Evolutionary conservation across 2,329 filamentous ascomycete genomes (phyloP).

Genomic region (Hypoxylon rubiginosum): DNA sequence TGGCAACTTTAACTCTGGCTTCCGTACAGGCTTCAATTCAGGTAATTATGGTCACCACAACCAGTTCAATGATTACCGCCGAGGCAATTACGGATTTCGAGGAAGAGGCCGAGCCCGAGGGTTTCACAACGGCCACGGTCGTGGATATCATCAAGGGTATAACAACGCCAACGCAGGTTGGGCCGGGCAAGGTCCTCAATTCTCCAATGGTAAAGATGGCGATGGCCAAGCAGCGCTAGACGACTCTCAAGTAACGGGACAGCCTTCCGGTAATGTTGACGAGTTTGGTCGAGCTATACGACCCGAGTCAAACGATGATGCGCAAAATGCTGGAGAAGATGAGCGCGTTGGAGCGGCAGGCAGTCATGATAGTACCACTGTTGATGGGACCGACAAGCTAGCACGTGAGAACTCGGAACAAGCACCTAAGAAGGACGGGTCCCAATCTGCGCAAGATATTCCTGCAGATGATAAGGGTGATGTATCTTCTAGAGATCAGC

Average conservation of each 20-base stretch:
- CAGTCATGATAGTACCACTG: constrained; percentile 41
- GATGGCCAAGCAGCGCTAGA: constrained; percentile 42
- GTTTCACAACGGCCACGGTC: constrained; percentile 66
- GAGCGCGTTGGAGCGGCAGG: constrained; percentile 41
- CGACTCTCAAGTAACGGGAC: constrained; percentile 42
- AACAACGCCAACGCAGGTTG: constrained; percentile 48
- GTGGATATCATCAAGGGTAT: constrained; percentile 67
- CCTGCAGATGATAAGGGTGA: constrained; percentile 51
- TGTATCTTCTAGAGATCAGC: constrained; percentile 52
- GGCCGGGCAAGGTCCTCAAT: constrained; percentile 46
- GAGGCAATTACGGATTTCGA: constrained; percentile 75
- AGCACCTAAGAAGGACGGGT: constrained; percentile 46
- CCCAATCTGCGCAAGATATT: constrained; percentile 47
- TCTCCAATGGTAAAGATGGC: constrained; percentile 33
- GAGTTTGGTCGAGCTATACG: constrained; percentile 57
- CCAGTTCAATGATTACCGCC: constrained; percentile 83
- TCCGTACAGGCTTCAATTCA: constrained; percentile 81
- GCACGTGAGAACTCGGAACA: constrained; percentile 46
- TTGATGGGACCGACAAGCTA: constrained; percentile 40
- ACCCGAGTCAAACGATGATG: constrained; percentile 44
- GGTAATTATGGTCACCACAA: constrained; percentile 85
- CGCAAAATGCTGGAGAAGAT: constrained; percentile 44
- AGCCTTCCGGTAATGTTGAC: constrained; percentile 53
- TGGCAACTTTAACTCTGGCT: constrained; percentile 83
- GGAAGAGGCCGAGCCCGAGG: constrained; percentile 74